Evolutionary conservation across 257 asterid genomes (phyloP), one percentile per base, ranked within the genome.

Genomic region (Nicotiana tomentosiformis): DNA sequence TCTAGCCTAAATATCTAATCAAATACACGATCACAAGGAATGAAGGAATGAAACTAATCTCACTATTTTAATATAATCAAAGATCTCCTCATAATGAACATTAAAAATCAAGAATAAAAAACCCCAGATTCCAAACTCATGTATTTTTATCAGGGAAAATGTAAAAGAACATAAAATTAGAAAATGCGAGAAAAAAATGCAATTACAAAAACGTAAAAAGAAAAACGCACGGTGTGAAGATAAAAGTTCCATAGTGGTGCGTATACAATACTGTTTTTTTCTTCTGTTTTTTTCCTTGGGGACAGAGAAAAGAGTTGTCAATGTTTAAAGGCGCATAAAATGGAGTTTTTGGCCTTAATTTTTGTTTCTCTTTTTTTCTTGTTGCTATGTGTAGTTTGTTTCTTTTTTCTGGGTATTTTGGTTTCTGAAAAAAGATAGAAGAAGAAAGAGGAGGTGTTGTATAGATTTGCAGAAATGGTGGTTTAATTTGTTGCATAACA

Each of bases 221-320:
- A 57, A 30, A 18, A 60, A 85, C 91, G 62, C 85, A 90, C 91
- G 35, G 70, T 77, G 78, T 67, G 62, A 77, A 55, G 58, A 62
- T 77, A 23, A 83, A 86, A 87, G 83, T 81, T 70, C 83, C 89
- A 77, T 89, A 78, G 56, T 77, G 57, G 87, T 83, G 87, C 85
- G 85, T 81, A 69, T 3, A 37, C 77, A 69, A 37, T 69, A 74
- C 23, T 43, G 35, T 70, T 70, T n/a, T 70, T 43, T 9, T 32
- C 33, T 43, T 1, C 1, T 0, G 1, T 23, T 23, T 70, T 70
- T 55, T 39, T 20, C 77, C 77, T 23, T 72, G 78, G 18, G 10
- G 37, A 30, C 23, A 30, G 5, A 66, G n/a, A 72, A 20, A 70
- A 12, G 16, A 46, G 66, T 72, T 74, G 61, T 23, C 26, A 49